Evolutionary conservation across 1,284 basidiomycete genomes (phyloP).

Genomic region (Apiotrichum akiyoshidainum): DNA sequence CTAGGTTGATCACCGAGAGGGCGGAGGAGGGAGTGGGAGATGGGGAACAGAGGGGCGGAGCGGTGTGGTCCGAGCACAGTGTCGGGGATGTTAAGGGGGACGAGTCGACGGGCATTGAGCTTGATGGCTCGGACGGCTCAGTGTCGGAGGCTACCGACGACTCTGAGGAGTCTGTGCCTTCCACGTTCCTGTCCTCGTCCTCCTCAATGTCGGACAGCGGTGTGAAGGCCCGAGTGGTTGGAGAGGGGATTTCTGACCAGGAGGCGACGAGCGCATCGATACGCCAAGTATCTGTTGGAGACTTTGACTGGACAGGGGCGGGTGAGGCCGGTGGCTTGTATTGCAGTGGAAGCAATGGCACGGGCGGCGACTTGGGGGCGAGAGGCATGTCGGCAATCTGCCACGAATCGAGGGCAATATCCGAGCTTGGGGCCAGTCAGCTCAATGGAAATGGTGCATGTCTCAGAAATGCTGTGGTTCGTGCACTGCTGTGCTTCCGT

Average conservation of each 20-base stretch:
- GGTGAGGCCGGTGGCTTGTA: not conserved
- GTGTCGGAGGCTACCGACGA: too few relatives aligned
- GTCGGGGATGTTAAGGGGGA: too few relatives aligned
- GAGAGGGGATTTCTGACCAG: not conserved
- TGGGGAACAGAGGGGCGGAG: not conserved
- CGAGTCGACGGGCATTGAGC: too few relatives aligned
- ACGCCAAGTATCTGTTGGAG: not conserved
- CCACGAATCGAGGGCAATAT: not conserved
- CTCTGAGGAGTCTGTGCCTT: not conserved
- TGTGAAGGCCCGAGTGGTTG: not conserved
- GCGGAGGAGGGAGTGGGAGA: not conserved
- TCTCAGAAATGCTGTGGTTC: not conserved
- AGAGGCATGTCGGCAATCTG: too few relatives aligned
- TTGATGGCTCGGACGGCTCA: too few relatives aligned
- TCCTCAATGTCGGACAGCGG: not conserved
- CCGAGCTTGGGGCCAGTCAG: not conserved
- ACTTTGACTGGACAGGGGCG: not conserved
- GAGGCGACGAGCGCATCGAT: not conserved
- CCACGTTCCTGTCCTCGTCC: not conserved
- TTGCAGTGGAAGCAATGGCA: too few relatives aligned
- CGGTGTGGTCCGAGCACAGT: too few relatives aligned
- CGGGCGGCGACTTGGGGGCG: too few relatives aligned
- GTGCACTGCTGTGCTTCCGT: not conserved
- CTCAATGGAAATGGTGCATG: too few relatives aligned
- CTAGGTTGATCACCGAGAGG: not conserved